phyloP scores from a whole-genome alignment of 2,329 filamentous ascomycete genomes.

The Didymella segeticola region DNA sequence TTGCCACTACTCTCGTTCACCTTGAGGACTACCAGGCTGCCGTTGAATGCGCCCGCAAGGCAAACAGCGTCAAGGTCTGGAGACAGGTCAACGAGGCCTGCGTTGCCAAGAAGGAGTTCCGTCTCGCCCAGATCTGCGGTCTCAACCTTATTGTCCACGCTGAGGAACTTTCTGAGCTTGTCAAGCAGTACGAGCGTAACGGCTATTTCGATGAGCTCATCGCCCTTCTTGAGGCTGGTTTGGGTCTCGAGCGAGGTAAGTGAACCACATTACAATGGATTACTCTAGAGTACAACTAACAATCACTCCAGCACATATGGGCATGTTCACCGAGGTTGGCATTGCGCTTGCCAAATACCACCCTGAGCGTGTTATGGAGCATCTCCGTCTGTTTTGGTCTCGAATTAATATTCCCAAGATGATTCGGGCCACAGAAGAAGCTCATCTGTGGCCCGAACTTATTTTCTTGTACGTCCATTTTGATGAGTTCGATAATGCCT shows the following conservation, averaged over 20 bases:
- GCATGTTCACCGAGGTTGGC: slow-evolving; percentile 92
- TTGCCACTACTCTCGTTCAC: slow-evolving; percentile 96
- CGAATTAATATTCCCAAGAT: slow-evolving; percentile 98
- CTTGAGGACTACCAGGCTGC: slow-evolving; percentile 96
- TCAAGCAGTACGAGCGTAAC: slow-evolving; percentile 95
- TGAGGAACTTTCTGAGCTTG: slow-evolving; percentile 89
- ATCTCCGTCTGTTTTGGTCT: slow-evolving; percentile 98
- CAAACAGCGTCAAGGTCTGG: slow-evolving; percentile 99
- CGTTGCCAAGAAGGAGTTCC: slow-evolving; percentile 97
- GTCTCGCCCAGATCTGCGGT: slow-evolving; percentile 97
- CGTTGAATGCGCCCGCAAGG: slow-evolving; percentile 96
- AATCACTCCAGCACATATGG: slow-evolving; percentile 76
- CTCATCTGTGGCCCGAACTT: slow-evolving; percentile 94
- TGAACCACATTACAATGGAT: neutral
- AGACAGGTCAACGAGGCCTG: slow-evolving; percentile 97
- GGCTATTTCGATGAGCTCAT: slow-evolving; percentile 99
- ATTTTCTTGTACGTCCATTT: slow-evolving; percentile 99
- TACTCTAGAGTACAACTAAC: neutral
- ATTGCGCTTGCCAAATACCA: slow-evolving; percentile 94
- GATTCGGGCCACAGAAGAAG: slow-evolving; percentile 91
- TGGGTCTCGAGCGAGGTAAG: slow-evolving; percentile 78
- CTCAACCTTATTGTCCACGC: slow-evolving; percentile 97
- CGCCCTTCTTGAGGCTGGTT: slow-evolving; percentile 87
- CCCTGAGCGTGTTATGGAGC: slow-evolving; percentile 96
- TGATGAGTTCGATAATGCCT: slow-evolving; percentile 97